phyloP scores from a whole-genome alignment of 345 rosid species.

The Turnera subulata region DNA sequence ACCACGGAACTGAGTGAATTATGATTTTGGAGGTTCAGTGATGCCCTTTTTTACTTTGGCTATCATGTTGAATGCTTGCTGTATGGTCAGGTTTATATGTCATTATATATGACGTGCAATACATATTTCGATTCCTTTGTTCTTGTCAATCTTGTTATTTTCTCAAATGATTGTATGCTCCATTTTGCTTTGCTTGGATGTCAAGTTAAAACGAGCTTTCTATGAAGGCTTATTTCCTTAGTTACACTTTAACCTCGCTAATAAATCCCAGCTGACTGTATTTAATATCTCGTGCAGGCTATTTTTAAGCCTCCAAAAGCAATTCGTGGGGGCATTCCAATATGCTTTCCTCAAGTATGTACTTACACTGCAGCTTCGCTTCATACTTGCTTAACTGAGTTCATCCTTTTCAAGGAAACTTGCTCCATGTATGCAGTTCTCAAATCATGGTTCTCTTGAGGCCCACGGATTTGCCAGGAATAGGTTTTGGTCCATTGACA shows the following conservation, averaged over 20 bases:
- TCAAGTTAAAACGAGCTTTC: no score
- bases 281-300: constrained; percentile 46
- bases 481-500: constrained; percentile 75
- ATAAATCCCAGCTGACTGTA: not conserved
- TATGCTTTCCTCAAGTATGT: constrained; percentile 91
- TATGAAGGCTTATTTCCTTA: not conserved
- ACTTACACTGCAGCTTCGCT: constrained; percentile 12
- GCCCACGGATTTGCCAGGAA: constrained; percentile 92
- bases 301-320: constrained; percentile 76
- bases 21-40: no score
- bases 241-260: not conserved
- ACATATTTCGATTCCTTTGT: not conserved
- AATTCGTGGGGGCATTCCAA: constrained; percentile 93
- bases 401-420: constrained; percentile 10
- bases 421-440: constrained; percentile 50
- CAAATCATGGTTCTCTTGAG: constrained; percentile 64
- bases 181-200: not conserved
- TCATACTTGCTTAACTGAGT: constrained; percentile 15
- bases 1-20: no score
- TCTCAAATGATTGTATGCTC: not conserved
- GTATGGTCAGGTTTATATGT: no score
- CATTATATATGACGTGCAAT: no score
- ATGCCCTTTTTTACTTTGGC: no score
- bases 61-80: no score
- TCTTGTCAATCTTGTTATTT: not conserved